Evolutionary conservation across 2,329 filamentous ascomycete species (phyloP), one percentile per base, ranked within the genome.

Genomic region (Claviceps pusilla): DNA sequence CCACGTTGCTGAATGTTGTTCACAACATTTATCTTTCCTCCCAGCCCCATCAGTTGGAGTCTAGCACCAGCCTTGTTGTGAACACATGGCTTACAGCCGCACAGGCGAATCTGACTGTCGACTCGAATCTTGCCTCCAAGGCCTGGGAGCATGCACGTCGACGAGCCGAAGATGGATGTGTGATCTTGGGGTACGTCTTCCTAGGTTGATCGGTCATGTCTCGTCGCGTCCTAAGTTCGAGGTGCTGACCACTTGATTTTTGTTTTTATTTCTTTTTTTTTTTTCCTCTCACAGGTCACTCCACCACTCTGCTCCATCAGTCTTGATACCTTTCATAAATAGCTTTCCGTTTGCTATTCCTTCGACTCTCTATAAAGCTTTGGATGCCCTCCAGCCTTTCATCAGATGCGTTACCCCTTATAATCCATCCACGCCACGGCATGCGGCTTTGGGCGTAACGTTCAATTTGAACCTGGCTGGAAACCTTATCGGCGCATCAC

Each of bases 141-240:
- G 89, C 90, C 3, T 98, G 93, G 91, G 93, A 98, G 71, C 93
- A 98, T 74, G 91, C 93, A 55, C 81, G 91, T 61, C 83, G 93
- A 58, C 82, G 93, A 72, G 93, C 93, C 46, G 93, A 98, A 68
- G 93, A 98, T 72, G 90, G 89, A 16, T 96, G 90, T 66, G 86
- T 98, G 59, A 76, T 97, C 53, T 71, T 98, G 60, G 86, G 87
- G 89, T 95, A 76, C 61, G 82, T 70, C 52, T 41, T 3, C 39
- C 12, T 11, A 33, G 37, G 1, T 37, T 7, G 33, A 24, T 0
- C 52, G 12, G 10, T 35, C 48, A 14, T 46, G 11, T 35, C 4
- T 31, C 7, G 41, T 45, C 11, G 19, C 28, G 19, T 35, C 24
- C 29, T 37, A 3, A 19, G 39, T 48, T 28, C 48, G 14, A 14